Base-by-base conservation (phyloP, 2,329 filamentous ascomycete species). In the Neonectria coccinea region DNA sequence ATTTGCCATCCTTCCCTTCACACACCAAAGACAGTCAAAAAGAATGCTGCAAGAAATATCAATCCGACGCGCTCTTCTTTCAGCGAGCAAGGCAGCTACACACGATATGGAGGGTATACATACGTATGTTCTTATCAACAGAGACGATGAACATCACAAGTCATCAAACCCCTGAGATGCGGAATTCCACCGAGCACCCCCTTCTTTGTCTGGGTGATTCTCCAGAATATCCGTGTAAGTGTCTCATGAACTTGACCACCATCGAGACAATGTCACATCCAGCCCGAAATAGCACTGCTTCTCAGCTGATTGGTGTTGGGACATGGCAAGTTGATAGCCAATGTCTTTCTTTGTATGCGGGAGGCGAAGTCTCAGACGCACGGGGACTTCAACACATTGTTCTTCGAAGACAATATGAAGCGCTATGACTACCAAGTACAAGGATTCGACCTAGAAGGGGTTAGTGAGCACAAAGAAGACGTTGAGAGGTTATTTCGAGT, bases 81-180 rank as follows among this genome's bases (percentile, higher is more conserved):
- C 45, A 56, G 12, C 12, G 18, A 11, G 31, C 52, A 58, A 25
- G 60, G n/a, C 36, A 56, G 29, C 53, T 59, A 47, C 64, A 20
- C 62, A 69, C 20, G 62, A 67, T 50, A 52, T 67, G 31, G 64
- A 64, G 45, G 45, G 45, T 14, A 50, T 33, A 4, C 31, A 4
- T 18, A 29, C 8, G 8, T 29, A 29, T 29, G 31, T 36, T 50
- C 27, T 29, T n/a, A 18, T 22, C n/a, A 51, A 51, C n/a, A n/a
- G 7, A n/a, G 48, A 51, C 48, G 48, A n/a, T 22, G 48, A 51
- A 29, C 6, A 18, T 31, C 48, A 36, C n/a, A n/a, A 16, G 25
- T 29, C 27, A 12, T 8, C 8, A 6, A 42, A 20, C n/a, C 18
- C 5, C 27, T 50, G 27, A 50, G 47, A 18, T 29, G 8, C 18